phyloP scores from a whole-genome alignment of 768 basidiomycete genomes.

The Pisolithus microcarpus region DNA sequence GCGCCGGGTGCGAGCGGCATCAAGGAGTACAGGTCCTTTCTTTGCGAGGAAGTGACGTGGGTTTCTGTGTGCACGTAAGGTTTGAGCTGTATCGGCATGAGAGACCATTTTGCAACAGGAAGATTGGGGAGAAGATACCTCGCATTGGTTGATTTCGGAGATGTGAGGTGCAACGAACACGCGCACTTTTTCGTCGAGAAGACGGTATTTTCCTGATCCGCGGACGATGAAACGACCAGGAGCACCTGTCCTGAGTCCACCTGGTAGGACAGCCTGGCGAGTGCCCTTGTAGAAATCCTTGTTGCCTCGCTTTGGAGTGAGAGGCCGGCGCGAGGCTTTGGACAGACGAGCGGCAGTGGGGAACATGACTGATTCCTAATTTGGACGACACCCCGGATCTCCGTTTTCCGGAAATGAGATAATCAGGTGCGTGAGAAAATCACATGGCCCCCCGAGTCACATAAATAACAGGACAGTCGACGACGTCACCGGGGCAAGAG shows the following conservation, averaged over 20 bases:
- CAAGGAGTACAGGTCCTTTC: slow-evolving; percentile 21
- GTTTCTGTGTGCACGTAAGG: slow-evolving; percentile 23
- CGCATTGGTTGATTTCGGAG: slow-evolving; percentile 49
- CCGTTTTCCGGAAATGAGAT: no score
- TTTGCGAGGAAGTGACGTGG: slow-evolving; percentile 15
- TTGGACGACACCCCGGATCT: no score
- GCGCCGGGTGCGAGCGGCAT: slow-evolving; percentile 17
- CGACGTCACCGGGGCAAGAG: no score
- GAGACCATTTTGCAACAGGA: background rate
- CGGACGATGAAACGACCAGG: slow-evolving; percentile 80
- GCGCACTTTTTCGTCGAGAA: slow-evolving; percentile 77
- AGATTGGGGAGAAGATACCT: slow-evolving; percentile 34
- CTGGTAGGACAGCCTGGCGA: slow-evolving; percentile 74
- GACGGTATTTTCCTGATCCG: slow-evolving; percentile 73
- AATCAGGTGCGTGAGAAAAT: no score
- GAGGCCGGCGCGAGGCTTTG: slow-evolving; percentile 76
- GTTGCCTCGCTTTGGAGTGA: slow-evolving; percentile 84
- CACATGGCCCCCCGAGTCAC: no score
- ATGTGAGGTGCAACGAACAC: slow-evolving; percentile 77
- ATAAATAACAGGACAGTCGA: no score
- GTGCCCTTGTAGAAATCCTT: slow-evolving; percentile 98
- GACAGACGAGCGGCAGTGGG: slow-evolving; percentile 62
- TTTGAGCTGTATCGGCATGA: slow-evolving; percentile 12
- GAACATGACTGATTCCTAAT: slow-evolving; percentile 40
- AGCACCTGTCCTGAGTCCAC: slow-evolving; percentile 80